Evolutionary conservation across 2,329 filamentous ascomycete genomes (phyloP).

Genomic region (Fusarium robinianum): DNA sequence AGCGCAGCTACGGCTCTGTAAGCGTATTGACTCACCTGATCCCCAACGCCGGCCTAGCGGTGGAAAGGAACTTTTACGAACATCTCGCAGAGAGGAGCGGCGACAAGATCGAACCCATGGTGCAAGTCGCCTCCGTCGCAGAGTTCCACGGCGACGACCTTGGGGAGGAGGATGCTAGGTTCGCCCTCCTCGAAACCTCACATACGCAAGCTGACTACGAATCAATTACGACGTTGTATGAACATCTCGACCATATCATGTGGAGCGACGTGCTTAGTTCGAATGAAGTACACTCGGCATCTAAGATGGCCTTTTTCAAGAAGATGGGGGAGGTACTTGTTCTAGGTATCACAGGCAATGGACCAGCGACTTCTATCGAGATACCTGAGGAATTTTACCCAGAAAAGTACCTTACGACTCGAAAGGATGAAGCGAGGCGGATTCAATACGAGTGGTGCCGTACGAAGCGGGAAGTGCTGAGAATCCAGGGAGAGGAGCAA

Average conservation of each 20-base stretch:
- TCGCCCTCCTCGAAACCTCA: slow-evolving; percentile 50
- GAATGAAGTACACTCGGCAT: slow-evolving; percentile 42
- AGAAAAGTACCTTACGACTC: slow-evolving; percentile 55
- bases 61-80: slow-evolving; percentile 52
- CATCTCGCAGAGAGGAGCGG: slow-evolving; percentile 42
- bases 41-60: slow-evolving; percentile 40
- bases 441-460: slow-evolving; percentile 48
- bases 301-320: slow-evolving; percentile 50
- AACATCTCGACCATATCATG: slow-evolving; percentile 53
- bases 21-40: slow-evolving; percentile 51
- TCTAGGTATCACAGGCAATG: slow-evolving; percentile 50
- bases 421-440: slow-evolving; percentile 51
- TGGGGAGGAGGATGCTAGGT: slow-evolving; percentile 43
- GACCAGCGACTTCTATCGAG: slow-evolving; percentile 50
- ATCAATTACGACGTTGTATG: slow-evolving; percentile 51
- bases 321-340: slow-evolving; percentile 56
- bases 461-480: slow-evolving; percentile 37
- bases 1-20: slow-evolving; percentile 62
- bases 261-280: slow-evolving; percentile 51
- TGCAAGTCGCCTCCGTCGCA: slow-evolving; percentile 39
- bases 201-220: slow-evolving; percentile 44
- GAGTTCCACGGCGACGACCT: slow-evolving; percentile 38
- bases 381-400: slow-evolving; percentile 58
- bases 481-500: slow-evolving; percentile 33
- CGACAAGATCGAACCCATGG: slow-evolving; percentile 39